Percentiles rank a stretch among this genome's conserved stretches.
Conservation (phyloP, 495 filamentous ascomycete genomes). For the Penicillium coffeae region DNA sequence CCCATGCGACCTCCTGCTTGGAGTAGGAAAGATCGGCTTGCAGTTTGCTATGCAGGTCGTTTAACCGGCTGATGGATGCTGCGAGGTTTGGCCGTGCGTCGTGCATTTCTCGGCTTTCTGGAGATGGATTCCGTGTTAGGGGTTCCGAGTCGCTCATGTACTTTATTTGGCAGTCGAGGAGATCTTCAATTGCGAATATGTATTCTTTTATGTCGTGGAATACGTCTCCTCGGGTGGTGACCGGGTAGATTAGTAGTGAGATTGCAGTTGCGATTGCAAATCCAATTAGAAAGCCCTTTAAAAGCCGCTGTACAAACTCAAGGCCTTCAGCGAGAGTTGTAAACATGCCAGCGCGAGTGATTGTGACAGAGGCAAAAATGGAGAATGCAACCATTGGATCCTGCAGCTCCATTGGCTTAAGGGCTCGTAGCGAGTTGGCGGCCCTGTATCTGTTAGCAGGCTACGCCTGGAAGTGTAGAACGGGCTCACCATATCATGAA, state of each 20-base stretch:
- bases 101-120: conserved; percentile 15
- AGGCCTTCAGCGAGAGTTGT: conserved; percentile 46
- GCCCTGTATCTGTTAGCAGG: conserved; percentile 13
- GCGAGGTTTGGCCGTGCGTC: conserved; percentile 45
- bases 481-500: conserved; percentile 58
- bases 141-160: too few relatives aligned
- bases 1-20: conserved; percentile 66
- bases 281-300: conserved; percentile 62
- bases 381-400: conserved; percentile 68
- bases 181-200: conserved; percentile 45
- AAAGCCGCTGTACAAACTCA: conserved; percentile 48
- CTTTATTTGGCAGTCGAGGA: conserved; percentile 49
- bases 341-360: conserved; percentile 47
- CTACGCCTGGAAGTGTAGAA: conserved; percentile 5
- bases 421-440: conserved; percentile 50
- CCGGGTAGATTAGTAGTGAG: conserved; percentile 61
- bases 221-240: conserved; percentile 55
- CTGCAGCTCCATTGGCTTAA: conserved; percentile 57
- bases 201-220: conserved; percentile 55
- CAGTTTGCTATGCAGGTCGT: conserved; percentile 61
- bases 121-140: too few relatives aligned
- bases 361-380: conserved; percentile 59
- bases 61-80: conserved; percentile 46
- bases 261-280: conserved; percentile 61
- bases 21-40: conserved; percentile 65